A percentile compares a stretch with the other conserved stretches of the same genome.
Conservation (phyloP, 2,329 filamentous ascomycete genomes). For the Elsinoe fawcettii region DNA sequence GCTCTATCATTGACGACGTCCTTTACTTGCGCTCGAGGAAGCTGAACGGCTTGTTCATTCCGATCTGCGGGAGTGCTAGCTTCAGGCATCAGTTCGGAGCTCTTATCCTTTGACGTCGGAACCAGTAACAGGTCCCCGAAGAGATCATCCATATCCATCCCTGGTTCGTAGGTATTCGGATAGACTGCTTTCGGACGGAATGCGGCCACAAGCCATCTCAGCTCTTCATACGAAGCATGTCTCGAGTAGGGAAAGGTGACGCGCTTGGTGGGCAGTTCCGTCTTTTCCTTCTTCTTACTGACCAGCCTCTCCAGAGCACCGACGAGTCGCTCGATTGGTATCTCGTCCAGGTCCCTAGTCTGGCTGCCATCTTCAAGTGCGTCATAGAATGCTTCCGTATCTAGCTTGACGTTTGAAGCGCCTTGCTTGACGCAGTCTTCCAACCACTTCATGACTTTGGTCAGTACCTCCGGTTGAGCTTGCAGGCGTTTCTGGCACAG, state of each 20-base stretch:
- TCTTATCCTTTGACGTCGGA: background rate
- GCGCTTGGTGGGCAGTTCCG: slow-evolving; percentile 20
- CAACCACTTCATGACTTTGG: slow-evolving; percentile 32
- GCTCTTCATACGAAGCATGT: slow-evolving; percentile 77
- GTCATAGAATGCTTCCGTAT: slow-evolving; percentile 17
- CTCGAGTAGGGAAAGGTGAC: slow-evolving; percentile 73
- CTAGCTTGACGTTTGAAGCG: slow-evolving; percentile 21
- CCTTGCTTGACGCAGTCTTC: slow-evolving; percentile 20
- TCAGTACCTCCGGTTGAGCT: slow-evolving; percentile 28
- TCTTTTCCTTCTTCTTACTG: slow-evolving; percentile 21
- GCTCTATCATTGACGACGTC: background rate
- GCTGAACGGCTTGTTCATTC: background rate
- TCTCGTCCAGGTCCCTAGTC: slow-evolving; percentile 21
- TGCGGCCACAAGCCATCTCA: slow-evolving; percentile 59
- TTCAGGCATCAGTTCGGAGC: background rate
- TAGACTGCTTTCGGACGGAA: slow-evolving; percentile 71
- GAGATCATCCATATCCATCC: slow-evolving; percentile 56
- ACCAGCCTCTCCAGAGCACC: slow-evolving; percentile 27
- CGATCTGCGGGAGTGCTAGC: too few relatives aligned
- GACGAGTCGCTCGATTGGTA: slow-evolving; percentile 28
- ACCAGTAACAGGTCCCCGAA: slow-evolving; percentile 52
- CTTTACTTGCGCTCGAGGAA: too few relatives aligned
- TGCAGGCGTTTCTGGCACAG: slow-evolving; percentile 40
- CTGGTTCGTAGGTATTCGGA: slow-evolving; percentile 58
- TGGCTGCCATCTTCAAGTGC: slow-evolving; percentile 16